Evolutionary conservation across 257 asterid species (phyloP).

Genomic region (Henckelia pumila): DNA sequence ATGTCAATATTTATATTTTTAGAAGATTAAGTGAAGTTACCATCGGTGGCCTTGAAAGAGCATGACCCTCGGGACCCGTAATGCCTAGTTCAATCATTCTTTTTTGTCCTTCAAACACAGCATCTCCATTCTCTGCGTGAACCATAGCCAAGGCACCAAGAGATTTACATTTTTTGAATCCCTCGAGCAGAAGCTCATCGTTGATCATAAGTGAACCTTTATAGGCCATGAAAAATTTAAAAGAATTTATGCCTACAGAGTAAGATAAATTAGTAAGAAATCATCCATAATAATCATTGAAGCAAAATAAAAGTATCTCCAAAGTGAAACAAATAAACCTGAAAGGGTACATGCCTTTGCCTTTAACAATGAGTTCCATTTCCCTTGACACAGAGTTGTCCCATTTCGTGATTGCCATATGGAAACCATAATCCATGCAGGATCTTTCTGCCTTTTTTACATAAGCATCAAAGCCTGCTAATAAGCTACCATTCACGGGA

Average conservation of each 20-base stretch:
- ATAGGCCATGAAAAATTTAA: conserved; percentile 88
- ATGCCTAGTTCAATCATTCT: conserved; percentile 90
- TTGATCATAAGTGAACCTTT: conserved; percentile 90
- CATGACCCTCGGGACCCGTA: conserved; percentile 96
- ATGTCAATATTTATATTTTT: neutral
- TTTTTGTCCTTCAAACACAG: conserved; percentile 89
- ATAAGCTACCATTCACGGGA: conserved; percentile 85
- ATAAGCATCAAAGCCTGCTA: conserved; percentile 72
- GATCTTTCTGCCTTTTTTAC: conserved; percentile 73
- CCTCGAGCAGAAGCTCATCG: conserved; percentile 86
- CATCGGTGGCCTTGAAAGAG: conserved; percentile 93
- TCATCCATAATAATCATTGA: conserved; percentile 4
- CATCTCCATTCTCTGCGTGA: conserved; percentile 98
- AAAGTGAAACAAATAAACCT: conserved; percentile 4
- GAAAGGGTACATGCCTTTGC: conserved; percentile 49
- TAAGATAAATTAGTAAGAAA: conserved; percentile 21
- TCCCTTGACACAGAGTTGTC: conserved; percentile 76
- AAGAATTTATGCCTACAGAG: conserved; percentile 79
- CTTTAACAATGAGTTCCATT: conserved; percentile 95
- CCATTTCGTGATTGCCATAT: conserved; percentile 98
- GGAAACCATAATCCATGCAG: conserved; percentile 98
- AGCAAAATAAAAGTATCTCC: conserved; percentile 8
- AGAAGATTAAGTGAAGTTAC: conserved; percentile 37
- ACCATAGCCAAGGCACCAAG: conserved; percentile 98
- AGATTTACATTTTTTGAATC: conserved; percentile 88